A percentile compares a stretch with the other conserved stretches of the same genome.
These are phyloP conservation scores for Alternaria solani DNA, from an alignment of 2,329 filamentous ascomycete species.

Conservation along the genomic window DNA sequence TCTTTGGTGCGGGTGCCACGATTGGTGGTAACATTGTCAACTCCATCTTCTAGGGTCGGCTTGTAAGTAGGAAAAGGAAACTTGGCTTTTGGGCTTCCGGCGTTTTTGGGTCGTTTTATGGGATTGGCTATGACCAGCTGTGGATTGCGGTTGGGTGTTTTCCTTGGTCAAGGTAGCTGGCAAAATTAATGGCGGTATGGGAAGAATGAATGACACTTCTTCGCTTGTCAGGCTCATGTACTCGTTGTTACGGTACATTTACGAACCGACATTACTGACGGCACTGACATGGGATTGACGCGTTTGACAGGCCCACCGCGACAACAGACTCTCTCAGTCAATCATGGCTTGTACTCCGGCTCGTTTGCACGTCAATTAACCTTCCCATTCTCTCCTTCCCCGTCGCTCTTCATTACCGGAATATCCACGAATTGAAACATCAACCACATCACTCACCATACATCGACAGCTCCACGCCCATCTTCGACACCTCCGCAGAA, in stretches of 20 bases:
- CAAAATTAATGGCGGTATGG: not conserved
- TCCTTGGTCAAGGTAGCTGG: not conserved
- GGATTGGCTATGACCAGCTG: not conserved
- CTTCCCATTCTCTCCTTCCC: not conserved
- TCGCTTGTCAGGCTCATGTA: not conserved
- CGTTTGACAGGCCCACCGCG: not conserved
- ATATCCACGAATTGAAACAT: not conserved
- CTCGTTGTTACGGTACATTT: not conserved
- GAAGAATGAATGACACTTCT: not conserved
- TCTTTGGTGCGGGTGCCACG: conserved; percentile 92
- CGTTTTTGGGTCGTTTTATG: not conserved
- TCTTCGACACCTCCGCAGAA: not conserved
- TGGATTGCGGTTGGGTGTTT: not conserved
- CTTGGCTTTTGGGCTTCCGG: conserved; percentile 10
- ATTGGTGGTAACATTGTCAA: conserved; percentile 85
- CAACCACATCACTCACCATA: not conserved
- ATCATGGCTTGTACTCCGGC: not conserved
- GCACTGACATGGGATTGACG: not conserved
- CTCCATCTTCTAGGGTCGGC: conserved; percentile 27
- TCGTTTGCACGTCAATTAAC: not conserved
- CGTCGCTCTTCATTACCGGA: not conserved
- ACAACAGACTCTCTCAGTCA: not conserved
- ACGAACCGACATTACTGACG: not conserved
- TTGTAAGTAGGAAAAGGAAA: not conserved
- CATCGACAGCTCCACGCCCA: not conserved